A percentile compares a stretch with the other conserved stretches of the same genome.
These are phyloP conservation scores for Colletotrichum cordylinicola DNA, from an alignment of 2,329 filamentous ascomycete genomes.

Conservation along the genomic window DNA sequence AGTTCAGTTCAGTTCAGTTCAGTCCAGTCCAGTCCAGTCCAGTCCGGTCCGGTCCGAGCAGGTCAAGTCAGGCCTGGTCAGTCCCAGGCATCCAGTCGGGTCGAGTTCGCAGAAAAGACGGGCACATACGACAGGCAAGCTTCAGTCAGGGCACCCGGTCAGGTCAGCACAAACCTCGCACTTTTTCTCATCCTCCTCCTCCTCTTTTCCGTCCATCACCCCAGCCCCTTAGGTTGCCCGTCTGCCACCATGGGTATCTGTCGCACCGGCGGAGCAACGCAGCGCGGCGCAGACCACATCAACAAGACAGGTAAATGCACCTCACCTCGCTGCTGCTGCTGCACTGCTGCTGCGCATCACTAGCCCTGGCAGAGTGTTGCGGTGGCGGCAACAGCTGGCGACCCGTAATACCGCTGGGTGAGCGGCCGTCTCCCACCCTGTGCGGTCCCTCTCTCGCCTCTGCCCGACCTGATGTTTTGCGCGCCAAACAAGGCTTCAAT, in stretches of 20 bases:
- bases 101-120: neutral
- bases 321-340: neutral
- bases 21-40: neutral
- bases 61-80: neutral
- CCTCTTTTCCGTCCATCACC: neutral
- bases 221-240: neutral
- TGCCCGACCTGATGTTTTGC: neutral
- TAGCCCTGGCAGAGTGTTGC: neutral
- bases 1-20: neutral
- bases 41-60: neutral
- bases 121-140: neutral
- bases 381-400: conserved; percentile 12
- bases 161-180: neutral
- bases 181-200: neutral
- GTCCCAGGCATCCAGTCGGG: neutral
- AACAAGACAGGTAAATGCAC: neutral
- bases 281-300: neutral
- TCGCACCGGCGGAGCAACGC: neutral
- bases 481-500: neutral
- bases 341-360: neutral
- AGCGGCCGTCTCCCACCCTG: neutral
- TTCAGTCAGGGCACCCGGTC: neutral
- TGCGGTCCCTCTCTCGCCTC: neutral
- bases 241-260: neutral
- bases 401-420: conserved; percentile 10